Evolutionary conservation across 345 rosid genomes (phyloP).

Genomic region (Microcos paniculata): DNA sequence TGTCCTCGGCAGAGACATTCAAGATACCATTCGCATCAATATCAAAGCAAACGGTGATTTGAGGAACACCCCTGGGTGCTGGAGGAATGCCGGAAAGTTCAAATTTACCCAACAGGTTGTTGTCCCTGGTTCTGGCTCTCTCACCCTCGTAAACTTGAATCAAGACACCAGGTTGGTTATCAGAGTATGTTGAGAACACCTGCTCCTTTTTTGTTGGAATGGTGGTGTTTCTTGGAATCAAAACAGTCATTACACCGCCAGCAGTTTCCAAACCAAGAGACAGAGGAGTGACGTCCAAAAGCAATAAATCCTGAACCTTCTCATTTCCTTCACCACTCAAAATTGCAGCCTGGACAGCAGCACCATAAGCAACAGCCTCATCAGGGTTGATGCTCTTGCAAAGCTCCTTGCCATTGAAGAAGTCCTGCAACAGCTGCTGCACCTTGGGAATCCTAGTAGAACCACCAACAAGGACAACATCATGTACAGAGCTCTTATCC

Average conservation of each 20-base stretch:
- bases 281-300: conserved; percentile 42
- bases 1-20: conserved; percentile 66
- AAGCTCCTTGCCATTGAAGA: conserved; percentile 20
- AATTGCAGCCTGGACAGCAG: conserved; percentile 25
- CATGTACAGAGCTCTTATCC: conserved; percentile 52
- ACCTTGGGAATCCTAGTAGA: conserved; percentile 59
- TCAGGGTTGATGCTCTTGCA: conserved; percentile 21
- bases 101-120: conserved; percentile 40
- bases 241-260: conserved; percentile 70
- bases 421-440: conserved; percentile 33
- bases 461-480: conserved; percentile 56
- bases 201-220: conserved; percentile 37
- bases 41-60: conserved; percentile 14
- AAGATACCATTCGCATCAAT: conserved; percentile 38
- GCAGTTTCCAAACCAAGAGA: conserved; percentile 71
- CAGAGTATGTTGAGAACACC: conserved; percentile 32
- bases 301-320: conserved; percentile 12
- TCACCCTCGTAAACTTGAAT: conserved; percentile 33
- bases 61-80: conserved; percentile 41
- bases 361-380: conserved; percentile 19
- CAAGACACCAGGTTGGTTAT: conserved; percentile 32
- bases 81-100: conserved; percentile 48
- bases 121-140: conserved; percentile 30
- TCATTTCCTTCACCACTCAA: conserved; percentile 19
- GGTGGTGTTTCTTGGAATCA: conserved; percentile 61